Base-by-base conservation (phyloP, 1,139 yeast species). In the Yamadazyma sp. region DNA sequence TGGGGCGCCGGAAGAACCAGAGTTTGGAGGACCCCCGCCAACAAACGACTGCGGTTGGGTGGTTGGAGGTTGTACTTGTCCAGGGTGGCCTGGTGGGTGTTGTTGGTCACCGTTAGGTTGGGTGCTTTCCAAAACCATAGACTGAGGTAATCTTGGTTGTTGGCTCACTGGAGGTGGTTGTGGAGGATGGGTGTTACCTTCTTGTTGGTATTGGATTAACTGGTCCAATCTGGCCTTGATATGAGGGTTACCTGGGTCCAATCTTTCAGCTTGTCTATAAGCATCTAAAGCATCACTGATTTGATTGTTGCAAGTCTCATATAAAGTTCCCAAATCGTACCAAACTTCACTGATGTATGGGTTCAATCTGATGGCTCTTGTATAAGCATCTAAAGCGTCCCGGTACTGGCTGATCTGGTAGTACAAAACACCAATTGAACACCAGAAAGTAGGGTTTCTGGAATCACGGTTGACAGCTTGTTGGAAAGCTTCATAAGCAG, bases 361-460 rank as follows among this genome's bases (percentile, higher is more conserved):
- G 54, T 92, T 92, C 52, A 92, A 76, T 51, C 97, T 76, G 46
- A 92, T 92, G 11, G 98, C 98, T 43, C 98, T 74, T 6, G 97
- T 89, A 65, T 92, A 92, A 12, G 98, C 98, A 60, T 92, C 98
- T 48, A 92, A 73, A 4, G 98, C 98, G 59, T 92, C 98, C 41
- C 96, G 78, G 66, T 87, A 92, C 65, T 92, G 98, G 40, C 94
- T 82, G 45, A 92, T 90, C 64, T 92, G 97, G 62, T 90, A 92
- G 67, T 92, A 92, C 44, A 92, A 73, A 9, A 92, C 97, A 59
- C 98, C 98, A 57, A 92, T 92, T 22, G 96, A 88, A 62, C 98
- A 92, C 98, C 98, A 92, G 68, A 92, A 92, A 2, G 97, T 92
- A 41, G 98, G 97, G 61, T 92, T 92, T 57, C 97, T 77, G 23